Percentiles rank a stretch among this genome's conserved stretches.
These are phyloP conservation scores for Sesbania bispinosa DNA, from an alignment of 306 rosid genomes.

Conservation along the genomic window DNA sequence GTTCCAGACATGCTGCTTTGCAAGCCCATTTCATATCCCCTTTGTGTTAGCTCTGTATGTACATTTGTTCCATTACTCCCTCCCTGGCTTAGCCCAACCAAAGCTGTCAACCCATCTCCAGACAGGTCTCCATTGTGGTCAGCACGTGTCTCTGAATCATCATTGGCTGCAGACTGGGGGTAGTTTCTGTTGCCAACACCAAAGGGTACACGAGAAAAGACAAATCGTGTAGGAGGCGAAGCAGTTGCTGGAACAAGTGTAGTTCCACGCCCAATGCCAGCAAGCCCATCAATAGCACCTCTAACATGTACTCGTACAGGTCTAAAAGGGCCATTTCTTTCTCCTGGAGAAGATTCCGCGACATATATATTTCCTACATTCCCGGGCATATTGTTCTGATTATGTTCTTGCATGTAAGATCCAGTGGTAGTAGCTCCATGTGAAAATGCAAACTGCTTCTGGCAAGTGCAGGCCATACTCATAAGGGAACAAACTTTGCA, in stretches of 20 bases:
- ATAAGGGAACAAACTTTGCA: constrained; percentile 85
- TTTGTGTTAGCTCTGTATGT: constrained; percentile 65
- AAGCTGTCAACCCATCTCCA: constrained; percentile 97
- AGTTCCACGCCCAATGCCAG: constrained; percentile 92
- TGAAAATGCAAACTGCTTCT: constrained; percentile 70
- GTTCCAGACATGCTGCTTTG: constrained; percentile 64
- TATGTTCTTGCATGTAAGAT: constrained; percentile 76
- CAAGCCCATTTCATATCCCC: constrained; percentile 73
- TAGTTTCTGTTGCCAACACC: constrained; percentile 83
- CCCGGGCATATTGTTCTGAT: constrained; percentile 62
- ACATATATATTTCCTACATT: constrained; percentile 70
- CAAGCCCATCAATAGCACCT: constrained; percentile 94
- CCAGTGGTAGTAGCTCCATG: constrained; percentile 60
- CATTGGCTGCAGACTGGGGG: constrained; percentile 81
- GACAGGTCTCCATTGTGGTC: constrained; percentile 76
- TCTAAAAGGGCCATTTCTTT: constrained; percentile 67
- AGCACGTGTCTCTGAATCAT: constrained; percentile 81
- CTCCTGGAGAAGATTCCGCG: constrained; percentile 76
- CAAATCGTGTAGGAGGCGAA: constrained; percentile 89
- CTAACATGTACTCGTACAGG: constrained; percentile 90
- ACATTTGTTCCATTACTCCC: constrained; percentile 52
- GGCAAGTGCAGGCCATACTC: constrained; percentile 75
- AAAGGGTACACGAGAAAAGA: constrained; percentile 93
- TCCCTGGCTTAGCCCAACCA: constrained; percentile 90
- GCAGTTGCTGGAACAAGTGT: constrained; percentile 84